These are phyloP conservation scores for Curvularia hawaiiensis DNA, from an alignment of 2,329 filamentous ascomycete species.

Conservation along the genomic window DNA sequence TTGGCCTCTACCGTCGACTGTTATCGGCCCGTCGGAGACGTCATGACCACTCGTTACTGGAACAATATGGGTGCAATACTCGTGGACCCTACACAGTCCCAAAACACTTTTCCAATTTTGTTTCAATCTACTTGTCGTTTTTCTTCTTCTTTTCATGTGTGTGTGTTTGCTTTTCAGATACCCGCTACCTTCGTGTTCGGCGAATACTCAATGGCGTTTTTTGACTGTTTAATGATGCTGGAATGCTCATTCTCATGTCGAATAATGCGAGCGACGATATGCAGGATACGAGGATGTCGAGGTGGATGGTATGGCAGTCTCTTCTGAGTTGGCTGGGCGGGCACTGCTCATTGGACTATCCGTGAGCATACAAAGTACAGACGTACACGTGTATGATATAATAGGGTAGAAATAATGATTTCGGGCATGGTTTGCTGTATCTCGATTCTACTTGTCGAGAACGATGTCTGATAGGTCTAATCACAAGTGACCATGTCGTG, in stretches of 20 bases:
- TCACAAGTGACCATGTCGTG: background rate
- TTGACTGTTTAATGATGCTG: slow-evolving; percentile 23
- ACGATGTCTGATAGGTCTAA: background rate
- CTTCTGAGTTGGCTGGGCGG: slow-evolving; percentile 4
- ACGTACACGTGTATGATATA: slow-evolving; percentile 1
- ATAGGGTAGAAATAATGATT: slow-evolving; percentile 3
- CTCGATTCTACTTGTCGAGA: background rate
- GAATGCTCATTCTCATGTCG: slow-evolving; percentile 27
- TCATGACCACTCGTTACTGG: background rate
- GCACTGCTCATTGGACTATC: background rate
- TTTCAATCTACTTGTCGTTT: background rate
- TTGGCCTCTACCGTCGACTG: background rate
- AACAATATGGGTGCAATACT: background rate
- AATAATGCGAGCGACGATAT: slow-evolving; percentile 7
- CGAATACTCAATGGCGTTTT: slow-evolving; percentile 11
- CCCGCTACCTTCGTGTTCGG: slow-evolving; percentile 11
- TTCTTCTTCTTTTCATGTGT: slow-evolving; percentile 7
- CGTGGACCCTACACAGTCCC: background rate
- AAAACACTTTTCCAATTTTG: background rate
- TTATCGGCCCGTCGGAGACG: background rate
- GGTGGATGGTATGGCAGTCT: slow-evolving; percentile 7
- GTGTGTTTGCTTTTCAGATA: slow-evolving; percentile 12
- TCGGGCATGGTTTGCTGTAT: background rate
- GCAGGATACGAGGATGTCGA: slow-evolving; percentile 2
- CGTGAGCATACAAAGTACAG: slow-evolving; percentile 1